Percentiles rank a stretch among this genome's conserved stretches.
phyloP scores from a whole-genome alignment of 768 basidiomycete genomes.

The Omphalotus guepiniiformis region DNA sequence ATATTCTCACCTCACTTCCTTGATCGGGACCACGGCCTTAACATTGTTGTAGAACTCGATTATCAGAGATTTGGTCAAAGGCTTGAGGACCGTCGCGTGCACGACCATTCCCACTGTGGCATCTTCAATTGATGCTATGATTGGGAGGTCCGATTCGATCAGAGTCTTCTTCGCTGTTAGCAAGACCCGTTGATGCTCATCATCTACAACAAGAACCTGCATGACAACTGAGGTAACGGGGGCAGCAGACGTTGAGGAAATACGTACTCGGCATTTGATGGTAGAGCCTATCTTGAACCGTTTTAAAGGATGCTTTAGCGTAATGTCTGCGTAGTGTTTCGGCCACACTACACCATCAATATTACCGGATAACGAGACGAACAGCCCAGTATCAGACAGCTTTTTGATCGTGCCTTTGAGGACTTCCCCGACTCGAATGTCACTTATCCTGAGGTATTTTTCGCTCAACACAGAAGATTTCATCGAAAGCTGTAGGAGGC shows the following conservation, averaged over 20 bases:
- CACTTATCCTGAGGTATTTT: constrained; percentile 76
- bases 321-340: constrained; percentile 91
- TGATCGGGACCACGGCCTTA: constrained; percentile 74
- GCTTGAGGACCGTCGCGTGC: constrained; percentile 79
- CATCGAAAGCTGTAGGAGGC: constrained; percentile 82
- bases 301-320: constrained; percentile 89
- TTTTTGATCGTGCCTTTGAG: constrained; percentile 87
- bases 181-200: constrained; percentile 72
- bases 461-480: constrained; percentile 80
- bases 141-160: constrained; percentile 72
- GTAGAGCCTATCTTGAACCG: constrained; percentile 78
- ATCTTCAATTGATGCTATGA: constrained; percentile 63
- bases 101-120: constrained; percentile 66
- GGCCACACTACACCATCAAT: constrained; percentile 95
- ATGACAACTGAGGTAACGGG: constrained; percentile 3
- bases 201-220: constrained; percentile 80
- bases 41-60: constrained; percentile 91
- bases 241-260: not conserved
- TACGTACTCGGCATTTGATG: constrained; percentile 81
- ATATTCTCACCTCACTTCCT: constrained; percentile 74
- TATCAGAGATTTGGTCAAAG: constrained; percentile 74
- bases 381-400: constrained; percentile 75
- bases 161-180: constrained; percentile 92
- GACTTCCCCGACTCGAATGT: constrained; percentile 81
- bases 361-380: constrained; percentile 81